Conservation (phyloP, 2,329 filamentous ascomycete species). For the Lachnellula hyalina region DNA sequence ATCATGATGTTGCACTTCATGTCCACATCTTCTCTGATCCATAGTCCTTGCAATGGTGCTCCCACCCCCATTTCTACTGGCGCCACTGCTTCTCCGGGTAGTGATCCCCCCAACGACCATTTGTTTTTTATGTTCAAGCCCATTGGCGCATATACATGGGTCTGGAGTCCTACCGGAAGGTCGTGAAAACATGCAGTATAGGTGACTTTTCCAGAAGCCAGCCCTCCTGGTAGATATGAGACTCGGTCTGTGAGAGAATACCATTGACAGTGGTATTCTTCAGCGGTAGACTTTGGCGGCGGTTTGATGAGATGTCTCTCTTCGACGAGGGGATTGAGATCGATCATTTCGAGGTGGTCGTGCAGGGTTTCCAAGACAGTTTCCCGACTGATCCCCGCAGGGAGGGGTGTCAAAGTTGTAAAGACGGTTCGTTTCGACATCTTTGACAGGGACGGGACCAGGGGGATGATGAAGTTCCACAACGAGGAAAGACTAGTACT, state of each 20-base stretch:
- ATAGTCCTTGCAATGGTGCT: conserved; percentile 64
- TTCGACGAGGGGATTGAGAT: conserved; percentile 78
- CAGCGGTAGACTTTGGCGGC: conserved; percentile 58
- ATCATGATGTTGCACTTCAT: conserved; percentile 76
- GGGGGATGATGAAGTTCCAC: not conserved
- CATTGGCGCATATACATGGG: conserved; percentile 77
- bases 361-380: conserved; percentile 72
- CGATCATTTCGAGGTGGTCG: conserved; percentile 77
- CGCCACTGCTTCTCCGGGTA: conserved; percentile 64
- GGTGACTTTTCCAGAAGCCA: conserved; percentile 60
- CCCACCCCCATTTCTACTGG: conserved; percentile 61
- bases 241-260: conserved; percentile 76
- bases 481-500: not conserved
- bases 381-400: conserved; percentile 59
- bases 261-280: conserved; percentile 71
- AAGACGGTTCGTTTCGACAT: conserved; percentile 49
- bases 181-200: conserved; percentile 82
- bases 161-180: conserved; percentile 66
- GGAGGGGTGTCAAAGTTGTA: conserved; percentile 75
- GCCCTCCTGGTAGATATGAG: conserved; percentile 62
- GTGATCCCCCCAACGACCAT: conserved; percentile 69
- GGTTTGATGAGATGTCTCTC: conserved; percentile 64
- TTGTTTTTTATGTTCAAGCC: conserved; percentile 73
- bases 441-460: not conserved
- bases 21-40: conserved; percentile 79